phyloP scores from a whole-genome alignment of 345 rosid species.

The Populus simonii region DNA sequence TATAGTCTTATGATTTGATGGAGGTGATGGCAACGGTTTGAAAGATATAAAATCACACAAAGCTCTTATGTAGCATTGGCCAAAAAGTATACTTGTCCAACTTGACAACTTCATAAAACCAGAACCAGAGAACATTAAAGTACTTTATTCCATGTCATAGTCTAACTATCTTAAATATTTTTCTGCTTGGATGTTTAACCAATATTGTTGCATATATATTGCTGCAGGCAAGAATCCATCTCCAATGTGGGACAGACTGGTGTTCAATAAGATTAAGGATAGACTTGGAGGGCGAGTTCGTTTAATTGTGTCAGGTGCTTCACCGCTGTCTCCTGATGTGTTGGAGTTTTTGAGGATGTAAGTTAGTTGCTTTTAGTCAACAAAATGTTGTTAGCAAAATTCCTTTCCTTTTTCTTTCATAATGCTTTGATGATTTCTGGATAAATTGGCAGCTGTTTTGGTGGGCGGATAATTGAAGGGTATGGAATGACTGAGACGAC shows the following conservation, averaged over 20 bases:
- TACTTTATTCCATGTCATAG: too few relatives aligned
- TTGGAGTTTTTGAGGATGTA: constrained; percentile 88
- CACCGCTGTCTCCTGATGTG: constrained; percentile 97
- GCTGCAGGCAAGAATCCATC: constrained; percentile 80
- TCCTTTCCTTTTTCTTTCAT: not conserved
- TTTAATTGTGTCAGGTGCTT: constrained; percentile 77
- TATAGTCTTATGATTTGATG: not conserved
- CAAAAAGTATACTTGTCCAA: not conserved
- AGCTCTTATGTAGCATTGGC: not conserved
- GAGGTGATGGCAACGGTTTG: not conserved
- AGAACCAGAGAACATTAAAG: too few relatives aligned
- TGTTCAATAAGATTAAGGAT: constrained; percentile 84
- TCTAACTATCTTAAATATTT: not conserved
- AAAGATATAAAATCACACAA: not conserved
- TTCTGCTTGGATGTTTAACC: not conserved
- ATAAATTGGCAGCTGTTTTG: constrained; percentile 65
- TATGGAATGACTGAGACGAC: constrained; percentile 83
- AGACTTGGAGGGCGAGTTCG: constrained; percentile 96
- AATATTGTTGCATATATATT: not conserved
- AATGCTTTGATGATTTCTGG: not conserved
- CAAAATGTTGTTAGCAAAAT: not conserved
- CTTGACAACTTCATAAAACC: not conserved
- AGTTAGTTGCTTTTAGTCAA: constrained; percentile 29
- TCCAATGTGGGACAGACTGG: constrained; percentile 96
- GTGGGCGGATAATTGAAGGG: constrained; percentile 62